A percentile compares a stretch with the other conserved stretches of the same genome.
Evolutionary conservation across 768 basidiomycete genomes (phyloP).

Genomic region (Termitomyces sp.): DNA sequence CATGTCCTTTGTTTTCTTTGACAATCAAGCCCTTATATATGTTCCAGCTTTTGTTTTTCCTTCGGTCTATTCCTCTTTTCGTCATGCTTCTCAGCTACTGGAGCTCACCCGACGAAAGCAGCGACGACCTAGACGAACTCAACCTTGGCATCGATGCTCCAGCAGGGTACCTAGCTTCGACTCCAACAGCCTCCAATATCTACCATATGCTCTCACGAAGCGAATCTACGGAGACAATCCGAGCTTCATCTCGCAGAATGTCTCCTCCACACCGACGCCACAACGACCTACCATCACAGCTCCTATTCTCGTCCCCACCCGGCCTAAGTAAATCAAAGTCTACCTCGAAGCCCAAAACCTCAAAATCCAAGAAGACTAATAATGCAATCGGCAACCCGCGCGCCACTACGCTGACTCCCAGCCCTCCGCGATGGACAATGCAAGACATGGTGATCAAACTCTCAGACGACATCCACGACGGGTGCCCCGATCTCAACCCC

Average conservation of each 20-base stretch:
- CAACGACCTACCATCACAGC: neutral
- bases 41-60: neutral
- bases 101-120: neutral
- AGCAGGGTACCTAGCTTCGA: neutral
- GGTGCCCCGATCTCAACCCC: neutral
- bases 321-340: neutral
- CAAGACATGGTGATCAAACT: neutral
- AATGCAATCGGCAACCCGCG: neutral
- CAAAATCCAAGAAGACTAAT: neutral
- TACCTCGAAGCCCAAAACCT: neutral
- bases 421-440: neutral
- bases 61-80: neutral
- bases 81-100: neutral
- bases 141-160: neutral
- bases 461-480: neutral
- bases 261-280: neutral
- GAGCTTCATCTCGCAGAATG: neutral
- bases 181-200: neutral
- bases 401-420: neutral
- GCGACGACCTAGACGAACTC: neutral
- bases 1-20: neutral
- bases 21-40: neutral
- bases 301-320: neutral
- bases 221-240: neutral
- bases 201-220: neutral